These are phyloP conservation scores for Eutrema heterophyllum DNA, from an alignment of 345 rosid species.

Conservation along the genomic window DNA sequence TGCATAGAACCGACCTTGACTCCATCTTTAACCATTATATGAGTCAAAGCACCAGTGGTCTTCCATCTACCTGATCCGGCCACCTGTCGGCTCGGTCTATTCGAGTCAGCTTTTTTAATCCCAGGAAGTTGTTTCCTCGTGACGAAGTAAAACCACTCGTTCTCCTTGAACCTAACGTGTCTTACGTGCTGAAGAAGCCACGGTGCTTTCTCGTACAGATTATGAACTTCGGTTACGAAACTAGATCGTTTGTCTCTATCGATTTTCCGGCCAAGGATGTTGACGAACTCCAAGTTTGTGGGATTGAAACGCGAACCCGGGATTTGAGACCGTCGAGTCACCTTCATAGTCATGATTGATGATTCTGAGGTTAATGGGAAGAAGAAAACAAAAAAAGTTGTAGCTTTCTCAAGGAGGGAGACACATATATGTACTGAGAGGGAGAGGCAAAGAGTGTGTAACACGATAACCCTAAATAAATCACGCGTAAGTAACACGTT, in stretches of 20 bases:
- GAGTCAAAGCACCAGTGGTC: not conserved
- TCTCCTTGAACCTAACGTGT: not conserved
- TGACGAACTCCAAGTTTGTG: not conserved
- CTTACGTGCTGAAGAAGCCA: conserved; percentile 19
- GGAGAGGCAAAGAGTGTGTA: too few species aligned
- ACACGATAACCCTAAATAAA: too few species aligned
- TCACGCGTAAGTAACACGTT: too few species aligned
- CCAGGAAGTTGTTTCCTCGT: not conserved
- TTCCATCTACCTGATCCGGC: not conserved
- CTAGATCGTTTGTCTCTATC: not conserved
- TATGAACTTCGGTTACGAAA: not conserved
- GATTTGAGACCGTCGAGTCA: not conserved
- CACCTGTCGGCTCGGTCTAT: not conserved
- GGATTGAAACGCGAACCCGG: not conserved
- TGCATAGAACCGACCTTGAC: not conserved
- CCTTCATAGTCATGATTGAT: not conserved
- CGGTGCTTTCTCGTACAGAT: conserved; percentile 14
- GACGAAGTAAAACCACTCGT: conserved; percentile 9
- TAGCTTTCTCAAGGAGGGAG: too few species aligned
- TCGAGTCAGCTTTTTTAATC: not conserved
- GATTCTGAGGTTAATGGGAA: not conserved
- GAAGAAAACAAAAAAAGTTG: too few species aligned
- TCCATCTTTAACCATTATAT: not conserved
- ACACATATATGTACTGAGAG: too few species aligned
- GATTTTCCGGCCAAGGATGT: not conserved